These are phyloP conservation scores for Elsinoe necatrix DNA, from an alignment of 2,329 filamentous ascomycete species.

Conservation along the genomic window DNA sequence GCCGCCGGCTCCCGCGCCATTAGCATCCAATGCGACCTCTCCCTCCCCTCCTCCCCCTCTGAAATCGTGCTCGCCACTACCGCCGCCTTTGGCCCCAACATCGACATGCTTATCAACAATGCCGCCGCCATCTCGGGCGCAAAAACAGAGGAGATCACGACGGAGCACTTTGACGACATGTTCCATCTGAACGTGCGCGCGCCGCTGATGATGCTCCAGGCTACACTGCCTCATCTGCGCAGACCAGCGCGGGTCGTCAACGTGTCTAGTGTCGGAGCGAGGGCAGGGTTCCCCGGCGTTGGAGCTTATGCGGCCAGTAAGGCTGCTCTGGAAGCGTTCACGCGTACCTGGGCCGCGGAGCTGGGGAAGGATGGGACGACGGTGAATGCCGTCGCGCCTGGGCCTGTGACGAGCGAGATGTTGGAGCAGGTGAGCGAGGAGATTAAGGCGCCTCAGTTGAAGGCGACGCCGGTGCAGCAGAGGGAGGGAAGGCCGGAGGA, in stretches of 20 bases:
- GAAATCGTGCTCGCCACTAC: conserved; percentile 32
- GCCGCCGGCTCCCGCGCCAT: conserved; percentile 31
- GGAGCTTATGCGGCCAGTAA: conserved; percentile 51
- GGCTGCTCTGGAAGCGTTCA: conserved; percentile 53
- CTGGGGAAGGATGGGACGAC: conserved; percentile 50
- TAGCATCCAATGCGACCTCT: conserved; percentile 35
- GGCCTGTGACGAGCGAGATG: conserved; percentile 52
- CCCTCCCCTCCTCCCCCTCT: conserved; percentile 27
- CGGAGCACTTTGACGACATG: conserved; percentile 45
- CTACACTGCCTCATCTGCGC: conserved; percentile 44
- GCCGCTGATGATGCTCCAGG: conserved; percentile 46
- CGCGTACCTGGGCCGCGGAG: conserved; percentile 51
- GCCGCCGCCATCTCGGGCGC: background rate
- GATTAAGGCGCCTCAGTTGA: conserved; percentile 43
- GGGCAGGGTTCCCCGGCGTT: conserved; percentile 39
- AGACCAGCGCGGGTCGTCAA: conserved; percentile 49
- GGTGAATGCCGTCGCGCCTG: conserved; percentile 32
- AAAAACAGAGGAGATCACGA: conserved; percentile 34
- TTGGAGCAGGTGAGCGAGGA: conserved; percentile 44
- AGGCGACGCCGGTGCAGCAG: conserved; percentile 44
- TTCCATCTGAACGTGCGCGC: conserved; percentile 52
- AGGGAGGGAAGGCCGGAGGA: conserved; percentile 47
- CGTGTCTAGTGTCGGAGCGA: conserved; percentile 47
- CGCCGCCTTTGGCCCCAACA: conserved; percentile 32
- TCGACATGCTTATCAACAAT: conserved; percentile 40